Evolutionary conservation across 2,329 filamentous ascomycete species (phyloP).

Genomic region (Alternaria sp.): DNA sequence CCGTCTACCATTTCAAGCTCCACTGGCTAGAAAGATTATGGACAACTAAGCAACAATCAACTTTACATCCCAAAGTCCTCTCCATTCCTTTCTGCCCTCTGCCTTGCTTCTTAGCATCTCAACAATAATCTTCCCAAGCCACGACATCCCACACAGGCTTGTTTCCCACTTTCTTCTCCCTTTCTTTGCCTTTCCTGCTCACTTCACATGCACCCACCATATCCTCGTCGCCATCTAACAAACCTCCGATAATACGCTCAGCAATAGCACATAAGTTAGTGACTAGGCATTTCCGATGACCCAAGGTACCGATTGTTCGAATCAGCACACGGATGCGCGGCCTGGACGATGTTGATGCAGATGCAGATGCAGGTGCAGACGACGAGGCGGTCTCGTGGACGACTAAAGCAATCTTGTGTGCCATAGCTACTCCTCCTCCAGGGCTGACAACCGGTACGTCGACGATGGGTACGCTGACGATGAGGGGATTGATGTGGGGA

Average conservation of each 20-base stretch:
- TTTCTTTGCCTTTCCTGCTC: not conserved
- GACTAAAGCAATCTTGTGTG: not conserved
- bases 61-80: not conserved
- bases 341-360: not conserved
- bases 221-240: not conserved
- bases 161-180: not conserved
- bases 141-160: conserved; percentile 4
- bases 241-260: not conserved
- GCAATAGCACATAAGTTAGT: not conserved
- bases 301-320: not conserved
- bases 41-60: not conserved
- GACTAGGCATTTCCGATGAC: conserved; percentile 2
- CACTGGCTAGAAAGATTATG: not conserved
- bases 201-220: not conserved
- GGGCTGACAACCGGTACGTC: not conserved
- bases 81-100: not conserved
- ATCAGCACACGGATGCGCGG: not conserved
- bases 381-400: not conserved
- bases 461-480: not conserved
- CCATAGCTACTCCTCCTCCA: not conserved
- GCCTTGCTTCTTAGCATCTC: not conserved
- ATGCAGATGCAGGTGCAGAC: not conserved
- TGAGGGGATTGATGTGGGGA: not conserved
- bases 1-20: not conserved
- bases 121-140: not conserved